Evolutionary conservation across 148 eudicot species (phyloP).

Genomic region (Talinum fruticosum): DNA sequence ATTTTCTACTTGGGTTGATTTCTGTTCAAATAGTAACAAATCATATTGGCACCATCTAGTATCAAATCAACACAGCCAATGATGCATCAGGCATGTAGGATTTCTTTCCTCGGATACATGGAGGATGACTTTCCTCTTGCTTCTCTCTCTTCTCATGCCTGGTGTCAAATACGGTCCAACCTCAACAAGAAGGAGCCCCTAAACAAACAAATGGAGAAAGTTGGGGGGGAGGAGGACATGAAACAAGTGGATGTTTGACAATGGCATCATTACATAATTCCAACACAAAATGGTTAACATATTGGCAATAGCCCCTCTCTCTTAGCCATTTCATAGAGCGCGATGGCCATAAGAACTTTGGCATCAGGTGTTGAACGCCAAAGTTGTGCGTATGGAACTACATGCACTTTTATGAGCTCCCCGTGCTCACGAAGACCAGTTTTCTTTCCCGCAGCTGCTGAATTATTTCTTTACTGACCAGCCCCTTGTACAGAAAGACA

Average conservation of each 20-base stretch:
- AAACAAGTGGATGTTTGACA: no score
- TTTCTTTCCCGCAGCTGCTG: conserved; percentile 72
- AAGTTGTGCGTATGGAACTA: conserved; percentile 69
- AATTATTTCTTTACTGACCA: conserved; percentile 57
- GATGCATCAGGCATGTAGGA: no score
- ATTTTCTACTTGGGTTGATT: no score
- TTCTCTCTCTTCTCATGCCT: neutral
- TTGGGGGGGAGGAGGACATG: no score
- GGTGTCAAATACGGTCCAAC: neutral
- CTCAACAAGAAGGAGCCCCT: no score
- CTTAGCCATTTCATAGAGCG: conserved; percentile 89
- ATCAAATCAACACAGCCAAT: no score
- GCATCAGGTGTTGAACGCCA: conserved; percentile 93
- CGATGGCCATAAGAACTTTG: conserved; percentile 76
- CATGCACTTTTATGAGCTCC: conserved; percentile 77
- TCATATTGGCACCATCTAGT: no score
- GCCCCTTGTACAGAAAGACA: conserved; percentile 64
- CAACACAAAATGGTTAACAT: neutral
- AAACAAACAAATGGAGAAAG: no score
- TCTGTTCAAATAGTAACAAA: no score
- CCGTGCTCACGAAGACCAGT: conserved; percentile 87
- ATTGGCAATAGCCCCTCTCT: conserved; percentile 56
- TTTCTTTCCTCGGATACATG: neutral
- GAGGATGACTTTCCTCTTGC: neutral
- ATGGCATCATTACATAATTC: neutral